These are phyloP conservation scores for Skeletonema costatum DNA, from an alignment of 108 stramenopile genomes.

Conservation along the genomic window DNA sequence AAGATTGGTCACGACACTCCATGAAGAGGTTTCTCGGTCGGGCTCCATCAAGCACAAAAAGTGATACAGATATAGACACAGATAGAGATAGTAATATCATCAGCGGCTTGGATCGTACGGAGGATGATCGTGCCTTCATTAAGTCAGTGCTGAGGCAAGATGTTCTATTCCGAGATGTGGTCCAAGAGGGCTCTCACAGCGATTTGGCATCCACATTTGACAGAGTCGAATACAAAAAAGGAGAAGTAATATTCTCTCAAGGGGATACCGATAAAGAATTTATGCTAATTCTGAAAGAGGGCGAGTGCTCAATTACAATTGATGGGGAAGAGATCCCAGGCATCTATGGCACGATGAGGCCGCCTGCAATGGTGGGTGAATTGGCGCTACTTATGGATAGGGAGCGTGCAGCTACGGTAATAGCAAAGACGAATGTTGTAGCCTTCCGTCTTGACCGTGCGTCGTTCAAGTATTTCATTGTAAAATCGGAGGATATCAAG, in stretches of 20 bases:
- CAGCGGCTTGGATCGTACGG: neutral
- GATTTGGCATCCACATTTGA: slow-evolving; percentile 27
- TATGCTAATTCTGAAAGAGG: slow-evolving; percentile 26
- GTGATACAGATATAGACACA: no score
- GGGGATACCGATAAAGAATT: slow-evolving; percentile 29
- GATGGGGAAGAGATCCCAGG: slow-evolving; percentile 37
- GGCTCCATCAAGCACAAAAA: no score
- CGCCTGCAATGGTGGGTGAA: slow-evolving; percentile 25
- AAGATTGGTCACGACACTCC: neutral
- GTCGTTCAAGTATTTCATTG: neutral
- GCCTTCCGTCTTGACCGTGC: neutral
- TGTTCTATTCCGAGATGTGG: neutral
- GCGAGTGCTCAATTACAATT: slow-evolving; percentile 19
- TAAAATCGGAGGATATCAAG: neutral
- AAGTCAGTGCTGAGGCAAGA: neutral
- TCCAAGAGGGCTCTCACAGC: neutral
- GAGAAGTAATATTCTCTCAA: slow-evolving; percentile 16
- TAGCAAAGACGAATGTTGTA: neutral
- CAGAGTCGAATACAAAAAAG: neutral
- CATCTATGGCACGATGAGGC: slow-evolving; percentile 26
- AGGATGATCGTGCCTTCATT: neutral
- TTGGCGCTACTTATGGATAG: slow-evolving; percentile 24
- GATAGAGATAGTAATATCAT: no score
- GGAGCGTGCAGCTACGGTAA: slow-evolving; percentile 24
- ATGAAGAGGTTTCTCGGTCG: neutral